A percentile compares a stretch with the other conserved stretches of the same genome.
phyloP scores from a whole-genome alignment of 2,329 filamentous ascomycete genomes.

The Arthrobotrys megalospora region DNA sequence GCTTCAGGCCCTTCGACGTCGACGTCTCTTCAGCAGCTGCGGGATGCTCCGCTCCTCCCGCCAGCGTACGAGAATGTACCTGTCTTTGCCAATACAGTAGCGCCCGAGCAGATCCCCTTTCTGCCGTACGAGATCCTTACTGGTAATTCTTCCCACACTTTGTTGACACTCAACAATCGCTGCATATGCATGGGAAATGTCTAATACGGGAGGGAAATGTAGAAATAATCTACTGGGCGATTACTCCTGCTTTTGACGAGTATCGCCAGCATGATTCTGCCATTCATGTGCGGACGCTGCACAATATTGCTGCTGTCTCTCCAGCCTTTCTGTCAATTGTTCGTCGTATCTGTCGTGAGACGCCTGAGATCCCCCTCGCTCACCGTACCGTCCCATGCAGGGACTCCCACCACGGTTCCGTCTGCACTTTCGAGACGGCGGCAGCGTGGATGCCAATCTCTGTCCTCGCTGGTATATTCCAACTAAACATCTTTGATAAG shows the following conservation, averaged over 20 bases:
- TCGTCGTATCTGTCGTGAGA: constrained; percentile 44
- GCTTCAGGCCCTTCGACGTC: constrained; percentile 8
- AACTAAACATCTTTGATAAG: constrained; percentile 38
- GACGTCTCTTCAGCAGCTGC: not conserved
- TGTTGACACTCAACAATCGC: not conserved
- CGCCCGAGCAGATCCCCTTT: constrained; percentile 33
- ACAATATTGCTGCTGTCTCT: constrained; percentile 30
- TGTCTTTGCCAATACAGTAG: constrained; percentile 36
- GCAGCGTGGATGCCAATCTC: constrained; percentile 56
- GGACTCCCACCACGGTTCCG: not conserved
- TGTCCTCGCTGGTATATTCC: constrained; percentile 45
- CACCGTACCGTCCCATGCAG: constrained; percentile 33
- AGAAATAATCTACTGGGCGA: constrained; percentile 55
- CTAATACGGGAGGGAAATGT: not conserved
- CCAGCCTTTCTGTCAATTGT: constrained; percentile 41
- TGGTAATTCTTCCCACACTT: constrained; percentile 6
- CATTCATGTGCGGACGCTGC: constrained; percentile 51
- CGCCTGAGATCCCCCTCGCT: constrained; percentile 14
- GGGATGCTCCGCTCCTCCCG: constrained; percentile 3
- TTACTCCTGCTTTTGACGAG: constrained; percentile 52
- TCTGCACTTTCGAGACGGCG: constrained; percentile 43
- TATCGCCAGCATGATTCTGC: constrained; percentile 49
- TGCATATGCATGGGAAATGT: not conserved
- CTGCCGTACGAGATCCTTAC: constrained; percentile 45
- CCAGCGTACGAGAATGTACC: constrained; percentile 49